A percentile compares a stretch with the other conserved stretches of the same genome.
phyloP scores from a whole-genome alignment of 2,329 filamentous ascomycete genomes.

The Neopestalotiopsis sp. region DNA sequence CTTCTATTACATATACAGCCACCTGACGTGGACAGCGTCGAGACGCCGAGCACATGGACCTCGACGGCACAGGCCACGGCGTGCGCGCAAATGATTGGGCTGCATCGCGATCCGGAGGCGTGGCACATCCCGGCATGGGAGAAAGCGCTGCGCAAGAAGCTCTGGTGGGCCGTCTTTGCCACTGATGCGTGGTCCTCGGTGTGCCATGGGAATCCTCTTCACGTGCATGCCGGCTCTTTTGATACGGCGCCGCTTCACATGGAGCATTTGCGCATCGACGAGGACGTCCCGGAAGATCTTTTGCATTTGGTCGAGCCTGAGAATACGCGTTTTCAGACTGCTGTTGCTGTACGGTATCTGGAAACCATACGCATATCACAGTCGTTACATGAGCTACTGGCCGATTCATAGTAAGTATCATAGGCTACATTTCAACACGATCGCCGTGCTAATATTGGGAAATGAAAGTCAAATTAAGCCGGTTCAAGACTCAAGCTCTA shows the following conservation, averaged over 20 bases:
- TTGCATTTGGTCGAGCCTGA: neutral
- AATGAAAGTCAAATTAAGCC: neutral
- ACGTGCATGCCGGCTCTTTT: neutral
- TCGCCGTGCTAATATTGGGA: neutral
- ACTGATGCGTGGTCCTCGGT: neutral
- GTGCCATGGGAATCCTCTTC: neutral
- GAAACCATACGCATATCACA: neutral
- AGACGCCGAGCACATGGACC: neutral
- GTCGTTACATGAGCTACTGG: neutral
- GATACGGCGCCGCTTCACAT: neutral
- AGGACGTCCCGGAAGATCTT: neutral
- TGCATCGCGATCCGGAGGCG: neutral
- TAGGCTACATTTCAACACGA: neutral
- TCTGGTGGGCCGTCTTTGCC: neutral
- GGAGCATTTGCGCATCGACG: neutral
- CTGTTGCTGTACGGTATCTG: neutral
- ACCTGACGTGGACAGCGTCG: neutral
- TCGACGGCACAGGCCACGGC: neutral
- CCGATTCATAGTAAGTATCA: neutral
- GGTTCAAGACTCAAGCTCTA: neutral
- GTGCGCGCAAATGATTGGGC: constrained; percentile 3
- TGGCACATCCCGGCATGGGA: neutral
- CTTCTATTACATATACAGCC: neutral
- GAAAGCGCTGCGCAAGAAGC: neutral
- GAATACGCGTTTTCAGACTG: neutral